These are phyloP conservation scores for Claviceps monticola DNA, from an alignment of 2,329 filamentous ascomycete genomes.

Conservation along the genomic window DNA sequence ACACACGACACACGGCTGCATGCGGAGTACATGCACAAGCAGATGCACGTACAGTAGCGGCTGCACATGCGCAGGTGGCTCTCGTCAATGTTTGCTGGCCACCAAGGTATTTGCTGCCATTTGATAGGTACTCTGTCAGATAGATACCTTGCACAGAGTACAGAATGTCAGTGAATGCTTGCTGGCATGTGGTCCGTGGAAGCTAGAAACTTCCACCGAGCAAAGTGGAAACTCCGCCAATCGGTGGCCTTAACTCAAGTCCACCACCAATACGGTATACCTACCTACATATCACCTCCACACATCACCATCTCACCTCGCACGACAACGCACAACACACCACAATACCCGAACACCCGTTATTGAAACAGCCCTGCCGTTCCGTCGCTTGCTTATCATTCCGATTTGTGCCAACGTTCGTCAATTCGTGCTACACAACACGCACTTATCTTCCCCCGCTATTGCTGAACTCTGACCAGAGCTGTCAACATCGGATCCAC, in stretches of 20 bases:
- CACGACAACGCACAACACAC: not conserved
- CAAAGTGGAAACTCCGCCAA: not conserved
- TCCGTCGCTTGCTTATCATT: not conserved
- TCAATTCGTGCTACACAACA: not conserved
- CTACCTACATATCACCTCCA: not conserved
- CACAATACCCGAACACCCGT: not conserved
- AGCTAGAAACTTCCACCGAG: slow-evolving; percentile 13
- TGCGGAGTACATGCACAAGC: not conserved
- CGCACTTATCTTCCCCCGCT: not conserved
- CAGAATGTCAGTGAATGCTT: not conserved
- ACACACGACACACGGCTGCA: not conserved
- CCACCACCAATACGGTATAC: not conserved
- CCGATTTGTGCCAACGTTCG: not conserved
- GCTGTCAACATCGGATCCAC: not conserved
- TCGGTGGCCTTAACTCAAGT: not conserved
- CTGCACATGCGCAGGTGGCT: not conserved
- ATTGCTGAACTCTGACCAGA: not conserved
- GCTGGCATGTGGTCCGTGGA: not conserved
- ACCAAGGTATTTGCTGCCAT: no score
- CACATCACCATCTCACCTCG: not conserved
- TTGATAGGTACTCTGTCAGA: no score
- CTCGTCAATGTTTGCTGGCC: no score
- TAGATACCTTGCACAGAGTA: no score
- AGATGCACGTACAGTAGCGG: not conserved
- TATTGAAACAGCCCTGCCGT: not conserved